These are phyloP conservation scores for Rhododendron ferrugineum DNA, from an alignment of 148 eudicot genomes.

Conservation along the genomic window DNA sequence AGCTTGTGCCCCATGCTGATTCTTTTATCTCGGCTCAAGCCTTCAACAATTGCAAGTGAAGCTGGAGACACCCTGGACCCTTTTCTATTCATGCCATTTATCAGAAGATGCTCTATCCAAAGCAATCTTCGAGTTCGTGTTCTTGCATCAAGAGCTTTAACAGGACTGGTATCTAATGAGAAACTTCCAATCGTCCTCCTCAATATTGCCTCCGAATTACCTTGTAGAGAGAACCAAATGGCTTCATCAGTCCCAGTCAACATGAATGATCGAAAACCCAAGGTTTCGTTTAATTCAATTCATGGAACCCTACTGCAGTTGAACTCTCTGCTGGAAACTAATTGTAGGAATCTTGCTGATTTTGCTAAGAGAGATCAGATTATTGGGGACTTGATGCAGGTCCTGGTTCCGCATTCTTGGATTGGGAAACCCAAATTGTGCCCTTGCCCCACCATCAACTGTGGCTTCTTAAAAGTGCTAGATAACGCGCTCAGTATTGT, in stretches of 20 bases:
- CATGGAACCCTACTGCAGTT: constrained; percentile 84
- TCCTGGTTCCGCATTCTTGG: constrained; percentile 60
- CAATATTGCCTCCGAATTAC: constrained; percentile 65
- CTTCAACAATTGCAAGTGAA: constrained; percentile 87
- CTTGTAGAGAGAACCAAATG: constrained; percentile 29
- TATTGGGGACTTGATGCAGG: constrained; percentile 51
- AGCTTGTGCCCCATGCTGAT: constrained; percentile 90
- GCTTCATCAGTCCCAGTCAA: constrained; percentile 7
- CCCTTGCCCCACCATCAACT: constrained; percentile 65
- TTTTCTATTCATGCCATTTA: constrained; percentile 79
- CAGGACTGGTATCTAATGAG: constrained; percentile 84
- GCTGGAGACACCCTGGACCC: constrained; percentile 79
- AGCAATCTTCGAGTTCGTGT: constrained; percentile 77
- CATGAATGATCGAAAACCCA: constrained; percentile 5
- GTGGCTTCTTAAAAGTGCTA: constrained; percentile 54
- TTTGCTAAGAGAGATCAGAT: constrained; percentile 49
- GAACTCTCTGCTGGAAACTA: constrained; percentile 62
- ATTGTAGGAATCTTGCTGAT: constrained; percentile 72
- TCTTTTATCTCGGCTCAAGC: constrained; percentile 82
- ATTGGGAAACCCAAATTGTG: constrained; percentile 60
- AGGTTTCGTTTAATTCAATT: constrained; percentile 55
- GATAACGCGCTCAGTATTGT: constrained; percentile 82
- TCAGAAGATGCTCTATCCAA: constrained; percentile 75
- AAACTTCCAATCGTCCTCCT: constrained; percentile 60
- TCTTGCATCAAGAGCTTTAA: constrained; percentile 84